Percentiles rank a stretch among this genome's conserved stretches.
phyloP scores from a whole-genome alignment of 1,284 basidiomycete species.

The Marasmius oreades region DNA sequence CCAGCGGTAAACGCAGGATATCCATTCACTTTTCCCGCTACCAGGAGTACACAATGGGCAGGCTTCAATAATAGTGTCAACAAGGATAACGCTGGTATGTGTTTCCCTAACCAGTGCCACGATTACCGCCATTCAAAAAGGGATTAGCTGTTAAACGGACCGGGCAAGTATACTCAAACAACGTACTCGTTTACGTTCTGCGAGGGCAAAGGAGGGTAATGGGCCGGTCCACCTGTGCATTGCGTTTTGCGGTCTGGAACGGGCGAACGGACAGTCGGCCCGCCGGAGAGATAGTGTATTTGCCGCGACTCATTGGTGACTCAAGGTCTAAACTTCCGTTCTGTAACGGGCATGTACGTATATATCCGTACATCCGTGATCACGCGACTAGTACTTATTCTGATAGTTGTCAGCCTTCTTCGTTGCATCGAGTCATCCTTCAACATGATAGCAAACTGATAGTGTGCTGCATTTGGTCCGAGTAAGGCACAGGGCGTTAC shows the following conservation, averaged over 20 bases:
- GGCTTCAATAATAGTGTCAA: too few species aligned
- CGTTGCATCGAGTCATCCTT: conserved; percentile 85
- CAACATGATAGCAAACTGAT: conserved; percentile 45
- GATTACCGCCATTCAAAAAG: conserved; percentile 35
- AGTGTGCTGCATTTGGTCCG: conserved; percentile 14
- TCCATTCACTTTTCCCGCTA: too few species aligned
- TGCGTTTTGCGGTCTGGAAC: background rate
- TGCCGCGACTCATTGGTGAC: conserved; percentile 49
- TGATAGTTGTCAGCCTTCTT: conserved; percentile 64
- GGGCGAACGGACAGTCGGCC: conserved; percentile 49
- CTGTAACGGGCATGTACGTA: too few species aligned
- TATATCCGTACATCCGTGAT: conserved; percentile 55
- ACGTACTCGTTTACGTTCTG: conserved; percentile 66
- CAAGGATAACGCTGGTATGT: background rate
- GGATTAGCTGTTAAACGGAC: too few species aligned
- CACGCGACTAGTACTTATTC: conserved; percentile 64
- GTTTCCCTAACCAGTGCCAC: conserved; percentile 39
- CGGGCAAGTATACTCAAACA: too few species aligned
- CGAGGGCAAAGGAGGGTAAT: conserved; percentile 14
- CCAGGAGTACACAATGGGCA: too few species aligned
- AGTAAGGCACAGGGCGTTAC: conserved; percentile 37
- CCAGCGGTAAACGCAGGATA: too few species aligned
- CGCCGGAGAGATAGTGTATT: conserved; percentile 74
- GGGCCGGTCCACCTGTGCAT: conserved; percentile 7
- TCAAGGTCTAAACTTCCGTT: too few species aligned